These are phyloP conservation scores for Calocybe gangraenosa DNA, from an alignment of 768 basidiomycete species.

Conservation along the genomic window DNA sequence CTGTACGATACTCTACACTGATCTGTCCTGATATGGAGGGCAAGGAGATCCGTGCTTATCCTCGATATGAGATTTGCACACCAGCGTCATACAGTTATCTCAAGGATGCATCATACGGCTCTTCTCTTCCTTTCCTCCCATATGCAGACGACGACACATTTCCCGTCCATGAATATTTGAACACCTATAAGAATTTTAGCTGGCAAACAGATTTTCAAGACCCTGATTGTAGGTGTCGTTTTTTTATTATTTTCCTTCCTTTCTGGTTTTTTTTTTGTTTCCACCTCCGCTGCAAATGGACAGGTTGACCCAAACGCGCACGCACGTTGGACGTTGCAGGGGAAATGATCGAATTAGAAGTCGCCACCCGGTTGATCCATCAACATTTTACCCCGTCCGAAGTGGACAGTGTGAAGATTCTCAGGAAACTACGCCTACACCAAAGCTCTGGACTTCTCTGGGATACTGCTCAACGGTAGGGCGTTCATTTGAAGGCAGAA, in stretches of 20 bases:
- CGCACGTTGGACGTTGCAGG: slow-evolving; percentile 24
- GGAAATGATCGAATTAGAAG: slow-evolving; percentile 46
- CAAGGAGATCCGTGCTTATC: slow-evolving; percentile 12
- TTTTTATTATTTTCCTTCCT: background rate
- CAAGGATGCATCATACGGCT: slow-evolving; percentile 1
- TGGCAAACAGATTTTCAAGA: slow-evolving; percentile 37
- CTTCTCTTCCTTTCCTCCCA: slow-evolving; percentile 31
- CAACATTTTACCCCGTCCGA: slow-evolving; percentile 26
- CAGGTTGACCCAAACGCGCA: too few species aligned
- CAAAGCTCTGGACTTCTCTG: slow-evolving; percentile 37
- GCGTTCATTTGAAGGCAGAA: too few species aligned
- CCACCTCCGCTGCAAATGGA: too few species aligned
- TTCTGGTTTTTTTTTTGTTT: background rate
- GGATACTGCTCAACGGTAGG: slow-evolving; percentile 38
- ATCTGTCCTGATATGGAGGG: slow-evolving; percentile 2
- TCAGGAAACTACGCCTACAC: slow-evolving; percentile 18
- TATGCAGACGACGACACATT: slow-evolving; percentile 46
- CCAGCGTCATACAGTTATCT: slow-evolving; percentile 31
- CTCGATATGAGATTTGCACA: slow-evolving; percentile 44
- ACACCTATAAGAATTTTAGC: slow-evolving; percentile 21
- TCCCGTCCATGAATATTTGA: slow-evolving; percentile 22
- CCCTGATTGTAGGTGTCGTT: slow-evolving; percentile 44
- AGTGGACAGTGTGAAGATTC: slow-evolving; percentile 31
- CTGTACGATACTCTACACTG: slow-evolving; percentile 12
- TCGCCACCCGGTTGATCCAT: slow-evolving; percentile 32